Conservation (phyloP, 1,284 basidiomycete species). For the Apiotrichum gamsii region DNA sequence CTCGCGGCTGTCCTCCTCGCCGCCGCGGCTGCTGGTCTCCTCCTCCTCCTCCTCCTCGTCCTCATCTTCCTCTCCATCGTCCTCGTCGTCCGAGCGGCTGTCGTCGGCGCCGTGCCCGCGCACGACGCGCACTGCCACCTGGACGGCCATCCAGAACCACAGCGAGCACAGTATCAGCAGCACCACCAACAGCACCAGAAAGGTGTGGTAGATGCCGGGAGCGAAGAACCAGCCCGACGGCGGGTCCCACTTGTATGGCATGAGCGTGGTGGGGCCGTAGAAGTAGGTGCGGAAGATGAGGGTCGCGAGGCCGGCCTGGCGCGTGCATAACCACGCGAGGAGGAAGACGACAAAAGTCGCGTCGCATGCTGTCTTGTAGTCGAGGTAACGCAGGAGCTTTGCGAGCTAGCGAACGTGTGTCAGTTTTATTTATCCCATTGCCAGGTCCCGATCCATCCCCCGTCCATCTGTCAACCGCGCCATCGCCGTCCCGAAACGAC, state of each 20-base stretch:
- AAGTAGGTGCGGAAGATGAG: constrained; percentile 59
- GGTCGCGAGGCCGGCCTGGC: constrained; percentile 69
- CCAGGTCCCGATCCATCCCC: not conserved
- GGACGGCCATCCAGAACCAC: constrained; percentile 81
- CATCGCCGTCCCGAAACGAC: no score
- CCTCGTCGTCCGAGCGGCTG: constrained; percentile 74
- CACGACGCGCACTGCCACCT: constrained; percentile 72
- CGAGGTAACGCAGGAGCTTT: constrained; percentile 88
- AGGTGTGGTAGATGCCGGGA: constrained; percentile 50
- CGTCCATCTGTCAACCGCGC: no score
- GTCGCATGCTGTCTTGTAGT: constrained; percentile 64
- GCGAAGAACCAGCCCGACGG: constrained; percentile 58
- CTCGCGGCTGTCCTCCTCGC: not conserved
- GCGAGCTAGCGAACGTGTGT: constrained; percentile 48
- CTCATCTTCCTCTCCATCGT: constrained; percentile 20
- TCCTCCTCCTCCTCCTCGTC: not conserved
- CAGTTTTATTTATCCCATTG: not conserved
- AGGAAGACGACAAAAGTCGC: constrained; percentile 72
- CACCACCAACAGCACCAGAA: constrained; percentile 55
- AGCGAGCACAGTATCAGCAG: constrained; percentile 63
- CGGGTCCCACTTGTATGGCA: constrained; percentile 59
- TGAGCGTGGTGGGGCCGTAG: constrained; percentile 50
- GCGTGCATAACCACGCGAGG: constrained; percentile 79
- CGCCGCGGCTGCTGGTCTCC: not conserved
- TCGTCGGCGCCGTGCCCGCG: constrained; percentile 75